Evolutionary conservation across 2,329 filamentous ascomycete species (phyloP).

Genomic region (Aspergillus amoenus): DNA sequence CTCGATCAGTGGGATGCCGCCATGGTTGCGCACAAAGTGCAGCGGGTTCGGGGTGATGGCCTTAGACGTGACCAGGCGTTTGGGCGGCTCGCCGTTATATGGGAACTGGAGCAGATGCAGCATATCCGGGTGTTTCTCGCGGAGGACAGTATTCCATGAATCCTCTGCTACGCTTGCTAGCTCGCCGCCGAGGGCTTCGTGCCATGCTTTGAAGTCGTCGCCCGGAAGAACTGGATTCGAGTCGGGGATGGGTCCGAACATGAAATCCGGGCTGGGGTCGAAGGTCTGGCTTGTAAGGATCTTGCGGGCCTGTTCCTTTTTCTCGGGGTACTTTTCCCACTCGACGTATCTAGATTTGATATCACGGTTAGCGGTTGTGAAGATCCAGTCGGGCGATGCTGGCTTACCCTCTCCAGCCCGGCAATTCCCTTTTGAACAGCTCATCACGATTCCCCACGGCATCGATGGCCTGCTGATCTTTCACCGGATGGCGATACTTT

Average conservation of each 20-base stretch:
- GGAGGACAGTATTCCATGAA: not conserved
- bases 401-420: not conserved
- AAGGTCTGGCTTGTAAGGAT: not conserved
- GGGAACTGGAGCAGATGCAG: not conserved
- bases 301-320: not conserved
- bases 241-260: not conserved
- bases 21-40: slow-evolving; percentile 72
- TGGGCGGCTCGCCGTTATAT: not conserved
- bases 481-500: not conserved
- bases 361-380: not conserved
- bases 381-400: not conserved
- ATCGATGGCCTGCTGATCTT: not conserved
- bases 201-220: not conserved
- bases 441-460: not conserved
- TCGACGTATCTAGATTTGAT: not conserved
- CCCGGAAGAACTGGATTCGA: not conserved
- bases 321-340: not conserved
- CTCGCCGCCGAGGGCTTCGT: not conserved
- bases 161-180: not conserved
- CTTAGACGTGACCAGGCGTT: not conserved
- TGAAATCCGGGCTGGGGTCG: not conserved
- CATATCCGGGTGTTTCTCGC: not conserved
- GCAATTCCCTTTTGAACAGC: not conserved
- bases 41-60: slow-evolving; percentile 59
- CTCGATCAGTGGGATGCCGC: slow-evolving; percentile 67